These are phyloP conservation scores for Geranium brycei DNA, from an alignment of 345 rosid genomes.

Conservation along the genomic window DNA sequence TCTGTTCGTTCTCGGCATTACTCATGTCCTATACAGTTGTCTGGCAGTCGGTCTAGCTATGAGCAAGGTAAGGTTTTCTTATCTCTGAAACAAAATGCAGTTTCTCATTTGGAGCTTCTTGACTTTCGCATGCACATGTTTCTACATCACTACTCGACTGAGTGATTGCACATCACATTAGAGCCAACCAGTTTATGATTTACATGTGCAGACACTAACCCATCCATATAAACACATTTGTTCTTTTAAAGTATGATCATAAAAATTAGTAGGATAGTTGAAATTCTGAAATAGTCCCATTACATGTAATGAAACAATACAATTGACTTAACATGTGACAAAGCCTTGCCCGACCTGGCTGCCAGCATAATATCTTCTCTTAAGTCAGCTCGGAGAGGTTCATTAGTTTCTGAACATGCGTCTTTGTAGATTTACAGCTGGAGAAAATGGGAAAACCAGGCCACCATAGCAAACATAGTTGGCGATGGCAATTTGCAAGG, in stretches of 20 bases:
- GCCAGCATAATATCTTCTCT: no score
- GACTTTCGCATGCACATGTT: no score
- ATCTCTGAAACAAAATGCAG: background rate
- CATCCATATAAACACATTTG: background rate
- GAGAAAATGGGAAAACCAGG: conserved; percentile 84
- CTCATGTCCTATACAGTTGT: conserved; percentile 82
- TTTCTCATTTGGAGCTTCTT: background rate
- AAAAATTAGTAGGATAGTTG: no score
- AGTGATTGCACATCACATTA: no score
- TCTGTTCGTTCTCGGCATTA: conserved; percentile 76
- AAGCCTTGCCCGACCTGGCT: no score
- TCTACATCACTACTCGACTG: no score
- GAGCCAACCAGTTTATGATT: no score
- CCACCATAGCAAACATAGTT: conserved; percentile 18
- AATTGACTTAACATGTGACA: no score
- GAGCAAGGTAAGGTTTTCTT: conserved; percentile 57
- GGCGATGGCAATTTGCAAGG: conserved; percentile 50
- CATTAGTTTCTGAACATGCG: background rate
- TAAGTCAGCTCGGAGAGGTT: no score
- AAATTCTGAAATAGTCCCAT: no score
- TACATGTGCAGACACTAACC: background rate
- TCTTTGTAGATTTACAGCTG: conserved; percentile 69
- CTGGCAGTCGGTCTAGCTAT: conserved; percentile 80
- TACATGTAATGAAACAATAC: no score
- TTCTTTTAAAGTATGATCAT: no score